Percentiles rank a stretch among this genome's conserved stretches.
Evolutionary conservation across 1,139 yeast genomes (phyloP).

Genomic region (Saccharomyces uvarum): DNA sequence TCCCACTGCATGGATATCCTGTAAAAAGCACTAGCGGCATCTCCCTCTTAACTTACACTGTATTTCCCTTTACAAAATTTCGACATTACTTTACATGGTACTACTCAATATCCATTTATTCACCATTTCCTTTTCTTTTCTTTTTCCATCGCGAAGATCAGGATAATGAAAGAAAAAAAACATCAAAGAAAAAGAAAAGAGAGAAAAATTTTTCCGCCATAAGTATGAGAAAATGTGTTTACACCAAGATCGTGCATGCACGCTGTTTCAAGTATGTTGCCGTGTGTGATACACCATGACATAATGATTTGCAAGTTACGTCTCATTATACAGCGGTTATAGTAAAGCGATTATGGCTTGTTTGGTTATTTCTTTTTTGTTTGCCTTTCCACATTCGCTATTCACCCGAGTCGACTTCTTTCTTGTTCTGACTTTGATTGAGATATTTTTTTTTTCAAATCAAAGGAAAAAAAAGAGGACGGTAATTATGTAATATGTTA

Average conservation of each 20-base stretch:
- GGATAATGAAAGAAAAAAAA: background rate
- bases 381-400: background rate
- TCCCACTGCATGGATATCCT: conserved; percentile 84
- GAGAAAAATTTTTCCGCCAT: background rate
- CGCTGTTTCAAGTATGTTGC: background rate
- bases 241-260: background rate
- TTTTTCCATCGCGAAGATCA: background rate
- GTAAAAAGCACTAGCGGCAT: conserved; percentile 85
- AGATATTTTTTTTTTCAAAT: background rate
- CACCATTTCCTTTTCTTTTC: background rate
- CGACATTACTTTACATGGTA: background rate
- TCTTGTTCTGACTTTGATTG: background rate
- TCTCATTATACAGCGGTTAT: background rate
- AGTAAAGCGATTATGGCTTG: no score
- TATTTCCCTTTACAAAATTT: background rate
- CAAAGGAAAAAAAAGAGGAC: background rate
- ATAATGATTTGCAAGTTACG: background rate
- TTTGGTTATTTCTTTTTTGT: no score
- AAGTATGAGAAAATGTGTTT: background rate
- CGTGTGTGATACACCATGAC: background rate
- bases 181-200: background rate
- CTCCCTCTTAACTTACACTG: background rate
- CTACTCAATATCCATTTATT: background rate
- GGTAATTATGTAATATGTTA: background rate
- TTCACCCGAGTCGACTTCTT: background rate